Evolutionary conservation across 140 eudicot species (phyloP), one percentile per base, ranked within the genome.

Genomic region (Bidens hawaiensis): DNA sequence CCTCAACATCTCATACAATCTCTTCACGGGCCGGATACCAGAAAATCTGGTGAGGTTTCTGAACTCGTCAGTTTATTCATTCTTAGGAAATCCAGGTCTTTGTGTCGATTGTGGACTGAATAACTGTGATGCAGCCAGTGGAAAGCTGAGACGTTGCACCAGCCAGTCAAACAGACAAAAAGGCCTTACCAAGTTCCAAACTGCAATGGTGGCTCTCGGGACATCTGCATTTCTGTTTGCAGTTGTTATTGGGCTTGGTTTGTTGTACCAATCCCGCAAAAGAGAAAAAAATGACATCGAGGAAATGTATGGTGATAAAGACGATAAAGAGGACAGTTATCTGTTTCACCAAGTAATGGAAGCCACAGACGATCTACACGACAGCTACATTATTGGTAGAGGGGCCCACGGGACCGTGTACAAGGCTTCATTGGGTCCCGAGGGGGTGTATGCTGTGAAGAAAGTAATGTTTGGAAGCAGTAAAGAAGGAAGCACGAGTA

Each of bases 401-500:
- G 96, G 98, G 62, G 94, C 95, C 7, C 98, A 91, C 60, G 98
- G 98, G 40, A 87, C 79, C 1, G 98, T 91, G 23, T 91, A 87
- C 42, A 91, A 82, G 83, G 98, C 86, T 13, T 62, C 76, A 1
- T 58, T 87, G 68, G 83, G 79, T 73, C 85, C 87, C 6, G 78
- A 68, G 1, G 70, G 81, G 58, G 89, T 82, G 36, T 91, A 73
- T 64, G 98, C 98, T 3, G 82, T 87, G 15, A 91, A 91, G 76
- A 91, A 76, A 76, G 79, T 91, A 15, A 30, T 56, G 66, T 84
- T 84, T 60, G 75, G 62, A 50, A 86, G 76, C 9, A 46, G 27
- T 10, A 81, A 68, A 60, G 94, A 77, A 48, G 96, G 83, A 48
- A 66, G 75, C 62, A 67, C 27, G 12, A 91, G 95, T 52, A 91